A percentile compares a stretch with the other conserved stretches of the same genome.
phyloP scores from a whole-genome alignment of 2,329 filamentous ascomycete genomes.

The Fusarium caatingaense region DNA sequence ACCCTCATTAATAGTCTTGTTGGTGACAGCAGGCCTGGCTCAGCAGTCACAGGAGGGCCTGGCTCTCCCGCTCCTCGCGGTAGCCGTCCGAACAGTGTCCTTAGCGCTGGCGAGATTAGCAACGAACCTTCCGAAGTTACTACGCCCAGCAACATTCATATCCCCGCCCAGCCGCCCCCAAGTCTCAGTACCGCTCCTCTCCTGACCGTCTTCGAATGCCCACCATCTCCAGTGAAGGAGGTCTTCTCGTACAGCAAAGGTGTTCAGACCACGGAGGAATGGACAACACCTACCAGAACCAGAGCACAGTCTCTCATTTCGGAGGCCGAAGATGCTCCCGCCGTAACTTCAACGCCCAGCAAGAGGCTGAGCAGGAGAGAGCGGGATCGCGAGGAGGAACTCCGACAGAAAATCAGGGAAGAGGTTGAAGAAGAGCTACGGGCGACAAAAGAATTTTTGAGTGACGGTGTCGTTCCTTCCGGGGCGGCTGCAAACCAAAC shows the following conservation, averaged over 20 bases:
- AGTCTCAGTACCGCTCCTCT: slow-evolving; percentile 79
- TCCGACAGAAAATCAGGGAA: slow-evolving; percentile 82
- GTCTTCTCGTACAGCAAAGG: slow-evolving; percentile 97
- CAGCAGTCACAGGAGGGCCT: slow-evolving; percentile 71
- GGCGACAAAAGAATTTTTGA: slow-evolving; percentile 71
- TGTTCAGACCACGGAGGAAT: slow-evolving; percentile 88
- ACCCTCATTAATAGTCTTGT: slow-evolving; percentile 86
- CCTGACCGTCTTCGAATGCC: slow-evolving; percentile 83
- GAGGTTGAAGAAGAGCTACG: slow-evolving; percentile 95
- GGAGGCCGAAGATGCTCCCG: slow-evolving; percentile 70
- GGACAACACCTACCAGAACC: slow-evolving; percentile 67
- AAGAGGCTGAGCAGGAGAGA: slow-evolving; percentile 84
- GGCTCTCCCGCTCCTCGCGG: slow-evolving; percentile 75
- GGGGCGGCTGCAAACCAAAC: slow-evolving; percentile 71
- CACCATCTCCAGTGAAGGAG: slow-evolving; percentile 80
- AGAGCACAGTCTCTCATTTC: slow-evolving; percentile 57
- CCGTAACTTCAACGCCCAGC: slow-evolving; percentile 68
- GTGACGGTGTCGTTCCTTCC: slow-evolving; percentile 54
- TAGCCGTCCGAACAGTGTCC: slow-evolving; percentile 86
- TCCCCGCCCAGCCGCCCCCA: slow-evolving; percentile 63
- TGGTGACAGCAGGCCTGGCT: slow-evolving; percentile 78
- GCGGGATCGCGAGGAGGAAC: slow-evolving; percentile 86
- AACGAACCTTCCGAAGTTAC: slow-evolving; percentile 75
- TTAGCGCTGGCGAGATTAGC: slow-evolving; percentile 84
- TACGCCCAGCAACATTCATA: slow-evolving; percentile 58